Conservation (phyloP, 1,284 basidiomycete genomes). For the Microbotryum scabiosae region DNA sequence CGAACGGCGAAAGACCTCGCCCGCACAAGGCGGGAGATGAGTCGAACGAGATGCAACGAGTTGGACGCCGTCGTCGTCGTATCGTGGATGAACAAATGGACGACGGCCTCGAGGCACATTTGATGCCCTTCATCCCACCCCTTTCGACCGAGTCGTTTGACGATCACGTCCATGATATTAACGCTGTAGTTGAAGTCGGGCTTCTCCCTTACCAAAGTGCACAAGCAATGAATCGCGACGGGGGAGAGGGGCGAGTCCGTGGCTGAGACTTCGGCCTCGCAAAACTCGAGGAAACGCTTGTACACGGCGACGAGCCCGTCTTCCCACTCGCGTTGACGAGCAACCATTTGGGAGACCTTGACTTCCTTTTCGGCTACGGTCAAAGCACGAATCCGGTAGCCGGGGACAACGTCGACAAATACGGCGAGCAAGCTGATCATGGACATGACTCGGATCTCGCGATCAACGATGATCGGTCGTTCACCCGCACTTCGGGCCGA, state of each 20-base stretch:
- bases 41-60: constrained; percentile 79
- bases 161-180: constrained; percentile 82
- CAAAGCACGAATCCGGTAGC: constrained; percentile 67
- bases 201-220: constrained; percentile 68
- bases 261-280: constrained; percentile 68
- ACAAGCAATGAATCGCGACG: constrained; percentile 73
- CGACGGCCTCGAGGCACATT: constrained; percentile 69
- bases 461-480: constrained; percentile 61
- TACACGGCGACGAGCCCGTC: constrained; percentile 88
- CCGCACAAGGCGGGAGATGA: constrained; percentile 93
- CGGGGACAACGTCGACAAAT: constrained; percentile 89
- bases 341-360: constrained; percentile 89
- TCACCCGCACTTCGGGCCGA: constrained; percentile 45
- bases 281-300: constrained; percentile 72
- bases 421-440: constrained; percentile 86
- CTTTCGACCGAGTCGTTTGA: constrained; percentile 72
- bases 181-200: constrained; percentile 96
- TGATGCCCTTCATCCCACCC: constrained; percentile 72
- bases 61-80: constrained; percentile 48
- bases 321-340: constrained; percentile 86
- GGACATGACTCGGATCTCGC: constrained; percentile 74
- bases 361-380: constrained; percentile 85
- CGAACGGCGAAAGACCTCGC: constrained; percentile 84
- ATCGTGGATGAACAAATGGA: constrained; percentile 72
- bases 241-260: constrained; percentile 64